Base-by-base conservation (phyloP, 768 basidiomycete genomes). In the Auricularia sp. region DNA sequence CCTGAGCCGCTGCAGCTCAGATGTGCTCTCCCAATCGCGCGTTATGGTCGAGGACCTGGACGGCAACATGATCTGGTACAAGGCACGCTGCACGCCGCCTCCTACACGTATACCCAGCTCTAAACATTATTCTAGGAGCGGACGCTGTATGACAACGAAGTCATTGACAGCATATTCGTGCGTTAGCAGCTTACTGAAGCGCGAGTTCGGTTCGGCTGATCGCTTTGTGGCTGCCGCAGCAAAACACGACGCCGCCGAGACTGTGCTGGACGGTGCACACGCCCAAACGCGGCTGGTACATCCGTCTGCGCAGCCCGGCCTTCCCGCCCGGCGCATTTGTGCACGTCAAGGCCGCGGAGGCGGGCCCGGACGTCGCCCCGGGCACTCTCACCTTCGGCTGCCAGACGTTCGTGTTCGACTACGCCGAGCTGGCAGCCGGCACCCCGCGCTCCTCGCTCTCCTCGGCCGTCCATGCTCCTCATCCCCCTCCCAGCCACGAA, bases 271-370 rank as follows among this genome's bases (percentile, higher is more conserved):
- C 83, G 10, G 84, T 91, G 34, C 91, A 91, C 71, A 83, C 85
- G 4, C 91, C 91, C 1, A 84, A 85, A 64, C 83, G 87, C 35
- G 91, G 91, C 56, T 93, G 91, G 91, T 93, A 92, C 73, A 84
- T 93, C 65, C 87, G 87, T 51, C 76, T 93, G 33, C 83, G 87
- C 42, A 77, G 88, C 2, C 90, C 91, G 0, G 69, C 79, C 3
- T 91, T 91, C 67, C 87, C 88, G 0, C 85, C 83, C 12, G 77
- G 63, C 29, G 67, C 73, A 39, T 76, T 73, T 66, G 75, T 80
- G 47, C 66, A 75, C 8, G 71, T 80, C 58, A 64, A 69, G 3
- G 76, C 78, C 12, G 67, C 76, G 1, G 73, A 74, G 3, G 64
- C 70, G 23, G 67, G 0, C 71, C 71, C 74, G 64, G 68, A 73